Conservation (phyloP, 2,329 filamentous ascomycete species). For the Ophiostoma tasmaniense region DNA sequence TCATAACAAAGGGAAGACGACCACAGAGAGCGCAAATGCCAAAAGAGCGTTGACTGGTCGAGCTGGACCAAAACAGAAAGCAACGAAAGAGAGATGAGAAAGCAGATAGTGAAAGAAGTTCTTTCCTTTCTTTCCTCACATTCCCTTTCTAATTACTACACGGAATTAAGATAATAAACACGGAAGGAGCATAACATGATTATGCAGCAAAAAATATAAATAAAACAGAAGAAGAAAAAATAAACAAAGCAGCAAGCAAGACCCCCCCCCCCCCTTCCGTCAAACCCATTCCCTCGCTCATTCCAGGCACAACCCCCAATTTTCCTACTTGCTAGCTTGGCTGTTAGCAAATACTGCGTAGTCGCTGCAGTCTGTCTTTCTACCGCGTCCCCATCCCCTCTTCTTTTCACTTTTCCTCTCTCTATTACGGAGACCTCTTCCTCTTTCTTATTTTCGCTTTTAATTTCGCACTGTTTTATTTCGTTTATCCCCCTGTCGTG, state of each 20-base stretch:
- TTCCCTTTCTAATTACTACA: background rate
- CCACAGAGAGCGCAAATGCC: background rate
- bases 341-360: background rate
- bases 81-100: background rate
- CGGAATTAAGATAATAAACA: background rate
- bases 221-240: too few relatives aligned
- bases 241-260: background rate
- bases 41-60: background rate
- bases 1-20: background rate
- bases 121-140: background rate
- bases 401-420: background rate
- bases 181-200: background rate
- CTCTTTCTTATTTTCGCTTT: conserved; percentile 6
- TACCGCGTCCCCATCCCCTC: background rate
- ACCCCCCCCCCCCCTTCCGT: background rate
- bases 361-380: background rate
- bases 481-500: background rate
- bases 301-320: conserved; percentile 8
- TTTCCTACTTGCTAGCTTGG: background rate
- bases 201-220: background rate
- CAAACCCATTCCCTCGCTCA: background rate
- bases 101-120: background rate
- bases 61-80: background rate
- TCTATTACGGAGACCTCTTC: background rate
- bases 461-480: conserved; percentile 3